A percentile compares a stretch with the other conserved stretches of the same genome.
Conservation (phyloP, 73 alveolate genomes). For the Halteria grandinella region DNA sequence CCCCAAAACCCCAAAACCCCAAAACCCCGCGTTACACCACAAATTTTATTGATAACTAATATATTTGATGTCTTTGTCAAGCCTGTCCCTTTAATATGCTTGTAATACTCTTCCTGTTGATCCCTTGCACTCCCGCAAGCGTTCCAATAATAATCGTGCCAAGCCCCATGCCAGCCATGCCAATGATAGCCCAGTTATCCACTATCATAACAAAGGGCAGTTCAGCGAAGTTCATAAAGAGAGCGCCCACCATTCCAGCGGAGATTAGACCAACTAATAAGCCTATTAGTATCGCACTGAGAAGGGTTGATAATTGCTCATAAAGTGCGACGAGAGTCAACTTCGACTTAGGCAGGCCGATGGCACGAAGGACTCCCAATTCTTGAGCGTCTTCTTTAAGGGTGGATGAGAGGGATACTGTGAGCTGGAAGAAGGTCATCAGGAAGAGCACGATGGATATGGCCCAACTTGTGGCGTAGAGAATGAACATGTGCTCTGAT, state of each 20-base stretch:
- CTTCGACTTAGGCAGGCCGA: constrained; percentile 22
- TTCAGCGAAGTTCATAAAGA: constrained; percentile 21
- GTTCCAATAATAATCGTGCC: constrained; percentile 18
- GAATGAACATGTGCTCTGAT: neutral
- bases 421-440: constrained; percentile 36
- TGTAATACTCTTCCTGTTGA: neutral
- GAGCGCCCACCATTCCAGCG: constrained; percentile 17
- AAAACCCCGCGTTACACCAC: too few species aligned
- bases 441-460: constrained; percentile 16
- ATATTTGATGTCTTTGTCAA: too few species aligned
- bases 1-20: too few species aligned
- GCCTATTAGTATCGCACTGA: constrained; percentile 8
- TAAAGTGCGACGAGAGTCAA: constrained; percentile 2
- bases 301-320: constrained; percentile 10
- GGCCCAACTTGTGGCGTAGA: neutral
- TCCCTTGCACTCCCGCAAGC: neutral
- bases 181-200: neutral
- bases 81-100: constrained; percentile 1
- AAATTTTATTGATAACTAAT: too few species aligned
- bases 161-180: neutral
- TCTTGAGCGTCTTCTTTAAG: constrained; percentile 39
- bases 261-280: constrained; percentile 16
- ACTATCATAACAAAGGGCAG: constrained; percentile 20
- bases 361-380: constrained; percentile 48
- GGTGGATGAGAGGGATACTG: constrained; percentile 13